Evolutionary conservation across 2,329 filamentous ascomycete genomes (phyloP), one percentile per base, ranked within the genome.

Genomic region (Hypoxylon sp.): DNA sequence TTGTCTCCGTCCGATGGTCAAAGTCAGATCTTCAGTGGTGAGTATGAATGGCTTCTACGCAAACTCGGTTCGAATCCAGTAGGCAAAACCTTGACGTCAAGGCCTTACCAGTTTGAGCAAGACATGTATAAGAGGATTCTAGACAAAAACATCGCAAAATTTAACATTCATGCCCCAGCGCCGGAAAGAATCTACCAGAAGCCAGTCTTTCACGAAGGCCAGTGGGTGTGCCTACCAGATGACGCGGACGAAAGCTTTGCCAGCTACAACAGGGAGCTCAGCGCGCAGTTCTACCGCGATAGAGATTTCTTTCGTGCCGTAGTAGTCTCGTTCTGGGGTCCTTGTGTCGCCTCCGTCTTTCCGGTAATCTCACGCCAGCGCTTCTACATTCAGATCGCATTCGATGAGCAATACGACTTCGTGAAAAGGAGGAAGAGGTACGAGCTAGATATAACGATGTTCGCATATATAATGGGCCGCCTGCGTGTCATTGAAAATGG

Each of bases 291-390:
- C 57, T 56, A 60, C 24, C 10, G 10, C 13, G 30, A 64, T 24
- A 53, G 34, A 15, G 11, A 20, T 6, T 64, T 49, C 47, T 60
- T 64, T 28, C 47, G 34, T 6, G 32, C 13, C 28, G 11, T 60
- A 13, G 43, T 61, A 2, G 13, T 20, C 22, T 61, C 62, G 3
- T 64, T 57, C 28, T 64, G 53, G 52, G 62, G 57, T 4, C 24
- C 53, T 2, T 2, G 22, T 4, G 39, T 58, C 20, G 44, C 8
- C 1, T 61, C 47, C 15, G 28, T 58, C 43, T 53, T 43, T 34
- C 17, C 49, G 43, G 7, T 61, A 2, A 47, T 26, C 30, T 1
- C 10, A 1, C 3, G 4, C 15, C 28, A 44, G 1, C 52, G 61
- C 7, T 52, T 48, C 1, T 57, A 47, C 34, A 57, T 64, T 17